Base-by-base conservation (phyloP, 768 basidiomycete genomes). In the Boletus rex-veris region DNA sequence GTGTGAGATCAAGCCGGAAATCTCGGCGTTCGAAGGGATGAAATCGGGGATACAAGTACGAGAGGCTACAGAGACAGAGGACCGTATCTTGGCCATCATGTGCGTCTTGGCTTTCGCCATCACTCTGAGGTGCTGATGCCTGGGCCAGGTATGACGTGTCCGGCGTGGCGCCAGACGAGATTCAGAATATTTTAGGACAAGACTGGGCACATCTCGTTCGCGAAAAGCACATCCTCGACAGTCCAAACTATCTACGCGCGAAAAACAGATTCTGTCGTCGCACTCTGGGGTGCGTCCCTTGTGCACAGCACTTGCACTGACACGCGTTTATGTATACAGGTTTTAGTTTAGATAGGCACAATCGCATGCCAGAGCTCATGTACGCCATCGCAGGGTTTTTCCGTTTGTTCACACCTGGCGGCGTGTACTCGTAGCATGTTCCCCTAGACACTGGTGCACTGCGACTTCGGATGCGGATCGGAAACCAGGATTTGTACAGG, bases 21-120 rank as follows among this genome's bases (percentile, higher is more conserved):
- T 50, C 71, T 78, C n/a, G 85, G 80, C 3, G 79, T 89, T 18
- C 73, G 78, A 12, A 90, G n/a, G n/a, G n/a, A n/a, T n/a, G n/a
- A n/a, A n/a, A n/a, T n/a, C n/a, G n/a, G n/a, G n/a, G n/a, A n/a
- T 92, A 16, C 73, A 78, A 74, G 76, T 77, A 45, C 86, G 92
- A n/a, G n/a, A n/a, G n/a, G n/a, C n/a, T n/a, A n/a, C n/a, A n/a
- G n/a, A n/a, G n/a, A n/a, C n/a, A n/a, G n/a, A 61, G 89, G 87
- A 24, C 1, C 74, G 91, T 44, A 88, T 90, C 7, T 92, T 84
- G 68, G 86, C 90, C 10, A 86, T 92, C 57, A 93, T 93, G 91
- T 90, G 55, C 62, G 87, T 66, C 24, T n/a, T 15, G n/a, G 7
- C n/a, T 5, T 14, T 18, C 3, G 7, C n/a, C 11, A 14, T 6